Percentiles rank a stretch among this genome's conserved stretches.
phyloP scores from a whole-genome alignment of 495 filamentous ascomycete genomes.

The Cairneyella variabilis region DNA sequence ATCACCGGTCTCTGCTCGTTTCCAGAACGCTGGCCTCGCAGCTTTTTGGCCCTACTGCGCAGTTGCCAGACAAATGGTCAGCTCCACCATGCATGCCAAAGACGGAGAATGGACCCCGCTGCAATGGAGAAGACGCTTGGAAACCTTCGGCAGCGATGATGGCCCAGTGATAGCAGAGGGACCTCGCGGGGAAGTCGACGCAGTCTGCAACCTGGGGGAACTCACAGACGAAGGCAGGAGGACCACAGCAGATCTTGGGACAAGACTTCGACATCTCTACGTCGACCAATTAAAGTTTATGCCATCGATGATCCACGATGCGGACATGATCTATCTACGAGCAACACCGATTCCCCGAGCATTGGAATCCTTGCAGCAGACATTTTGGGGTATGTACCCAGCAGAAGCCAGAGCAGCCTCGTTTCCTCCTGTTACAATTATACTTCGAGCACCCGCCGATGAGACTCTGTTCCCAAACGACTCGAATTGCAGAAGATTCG shows the following conservation, averaged over 20 bases:
- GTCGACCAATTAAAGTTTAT: conserved; percentile 85
- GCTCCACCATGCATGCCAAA: conserved; percentile 55
- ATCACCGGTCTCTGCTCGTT: conserved; percentile 79
- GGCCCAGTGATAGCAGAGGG: conserved; percentile 64
- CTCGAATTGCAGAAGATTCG: conserved; percentile 75
- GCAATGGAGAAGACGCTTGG: conserved; percentile 74
- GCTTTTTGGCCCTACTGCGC: conserved; percentile 93
- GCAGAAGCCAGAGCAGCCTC: conserved; percentile 52
- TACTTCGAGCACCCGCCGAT: conserved; percentile 66
- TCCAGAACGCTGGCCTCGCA: conserved; percentile 80
- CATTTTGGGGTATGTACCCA: conserved; percentile 88
- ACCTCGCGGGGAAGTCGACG: conserved; percentile 64
- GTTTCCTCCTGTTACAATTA: conserved; percentile 70
- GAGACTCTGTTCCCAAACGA: conserved; percentile 96
- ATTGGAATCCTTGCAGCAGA: conserved; percentile 83
- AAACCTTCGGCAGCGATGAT: conserved; percentile 74
- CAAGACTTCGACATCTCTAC: conserved; percentile 77
- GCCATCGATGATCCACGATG: conserved; percentile 57
- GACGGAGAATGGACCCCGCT: conserved; percentile 55
- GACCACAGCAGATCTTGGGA: conserved; percentile 77
- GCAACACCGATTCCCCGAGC: conserved; percentile 81
- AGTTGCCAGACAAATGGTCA: conserved; percentile 65
- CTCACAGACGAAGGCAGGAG: conserved; percentile 83
- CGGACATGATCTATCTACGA: conserved; percentile 77
- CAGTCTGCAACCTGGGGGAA: conserved; percentile 79